Evolutionary conservation across 805 yeast species (phyloP).

Genomic region (Hanseniaspora vineae): DNA sequence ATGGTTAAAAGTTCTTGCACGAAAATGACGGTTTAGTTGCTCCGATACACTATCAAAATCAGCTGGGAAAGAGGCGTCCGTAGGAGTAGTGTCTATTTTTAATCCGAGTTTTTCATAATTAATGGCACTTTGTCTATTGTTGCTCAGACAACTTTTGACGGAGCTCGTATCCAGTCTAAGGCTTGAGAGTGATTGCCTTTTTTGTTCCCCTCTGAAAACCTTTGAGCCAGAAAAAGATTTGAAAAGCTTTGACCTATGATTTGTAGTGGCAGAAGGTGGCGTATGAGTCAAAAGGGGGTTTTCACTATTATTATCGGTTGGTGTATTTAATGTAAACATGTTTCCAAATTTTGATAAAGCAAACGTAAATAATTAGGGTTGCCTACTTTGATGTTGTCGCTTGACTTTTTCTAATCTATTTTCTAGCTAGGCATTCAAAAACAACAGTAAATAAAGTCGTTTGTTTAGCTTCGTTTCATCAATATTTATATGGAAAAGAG

Average conservation of each 20-base stretch:
- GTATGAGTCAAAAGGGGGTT: conserved; percentile 17
- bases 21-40: background rate
- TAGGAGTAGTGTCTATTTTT: background rate
- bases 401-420: too few species aligned
- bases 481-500: too few species aligned
- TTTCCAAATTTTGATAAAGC: background rate
- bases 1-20: conserved; percentile 5
- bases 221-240: conserved; percentile 14
- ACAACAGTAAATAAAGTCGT: too few species aligned
- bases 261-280: conserved; percentile 20
- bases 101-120: background rate
- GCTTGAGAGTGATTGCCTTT: too few species aligned
- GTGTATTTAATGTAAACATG: background rate
- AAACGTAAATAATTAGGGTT: background rate
- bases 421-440: too few species aligned
- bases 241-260: conserved; percentile 12
- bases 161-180: too few species aligned
- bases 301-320: conserved; percentile 11
- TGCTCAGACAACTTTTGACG: background rate
- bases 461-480: too few species aligned
- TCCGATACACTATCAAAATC: background rate
- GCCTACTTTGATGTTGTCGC: background rate
- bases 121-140: background rate
- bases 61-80: background rate
- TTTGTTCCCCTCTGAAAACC: background rate